phyloP scores from a whole-genome alignment of 805 yeast genomes.

The Wickerhamiella galacta region DNA sequence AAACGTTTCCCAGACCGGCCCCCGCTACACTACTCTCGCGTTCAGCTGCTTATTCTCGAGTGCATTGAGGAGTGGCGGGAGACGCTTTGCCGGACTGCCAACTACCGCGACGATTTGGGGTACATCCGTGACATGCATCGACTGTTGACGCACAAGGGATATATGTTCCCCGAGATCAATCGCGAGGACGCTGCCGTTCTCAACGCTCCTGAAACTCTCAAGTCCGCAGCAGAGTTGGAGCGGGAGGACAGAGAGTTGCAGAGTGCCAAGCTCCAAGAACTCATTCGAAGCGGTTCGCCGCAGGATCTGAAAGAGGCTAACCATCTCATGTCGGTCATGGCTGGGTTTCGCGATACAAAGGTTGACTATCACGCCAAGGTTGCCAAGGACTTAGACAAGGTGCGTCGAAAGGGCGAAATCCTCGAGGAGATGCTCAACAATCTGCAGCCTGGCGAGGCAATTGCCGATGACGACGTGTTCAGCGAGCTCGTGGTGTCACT shows the following conservation, averaged over 20 bases:
- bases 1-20: conserved; percentile 90
- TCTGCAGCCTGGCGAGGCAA: conserved; percentile 21
- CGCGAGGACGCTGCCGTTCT: conserved; percentile 85
- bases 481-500: conserved; percentile 62
- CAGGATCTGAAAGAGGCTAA: conserved; percentile 92
- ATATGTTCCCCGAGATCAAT: conserved; percentile 80
- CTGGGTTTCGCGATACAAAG: conserved; percentile 79
- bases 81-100: conserved; percentile 76
- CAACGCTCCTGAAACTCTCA: conserved; percentile 73
- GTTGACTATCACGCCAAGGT: conserved; percentile 64
- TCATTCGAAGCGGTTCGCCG: conserved; percentile 89
- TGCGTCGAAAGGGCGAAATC: conserved; percentile 72
- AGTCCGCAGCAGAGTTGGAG: conserved; percentile 78
- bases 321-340: conserved; percentile 92
- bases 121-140: conserved; percentile 94
- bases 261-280: conserved; percentile 86
- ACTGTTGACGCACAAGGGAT: conserved; percentile 75
- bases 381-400: conserved; percentile 65
- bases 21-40: conserved; percentile 64
- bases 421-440: conserved; percentile 67
- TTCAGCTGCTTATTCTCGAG: conserved; percentile 71
- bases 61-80: conserved; percentile 96
- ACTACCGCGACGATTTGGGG: conserved; percentile 81
- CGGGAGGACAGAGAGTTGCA: conserved; percentile 87
- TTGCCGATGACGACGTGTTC: conserved; percentile 49